These are phyloP conservation scores for Claviceps sp. DNA, from an alignment of 2,329 filamentous ascomycete species.

Conservation along the genomic window DNA sequence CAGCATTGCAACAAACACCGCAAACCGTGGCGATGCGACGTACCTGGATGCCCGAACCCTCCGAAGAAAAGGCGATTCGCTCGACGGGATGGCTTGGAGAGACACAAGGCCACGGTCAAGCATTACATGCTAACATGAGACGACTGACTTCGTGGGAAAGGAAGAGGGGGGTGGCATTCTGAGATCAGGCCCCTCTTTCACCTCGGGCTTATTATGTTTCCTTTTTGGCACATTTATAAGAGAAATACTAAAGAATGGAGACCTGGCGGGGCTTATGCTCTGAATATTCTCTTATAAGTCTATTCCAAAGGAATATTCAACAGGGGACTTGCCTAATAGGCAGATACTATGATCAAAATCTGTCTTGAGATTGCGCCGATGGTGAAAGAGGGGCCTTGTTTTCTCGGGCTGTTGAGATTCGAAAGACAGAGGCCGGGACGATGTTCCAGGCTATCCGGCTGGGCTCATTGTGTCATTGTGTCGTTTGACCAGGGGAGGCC, in stretches of 20 bases:
- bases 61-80: conserved; percentile 28
- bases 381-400: not conserved
- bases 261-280: not conserved
- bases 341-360: not conserved
- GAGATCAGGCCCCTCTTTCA: not conserved
- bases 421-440: not conserved
- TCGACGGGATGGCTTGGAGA: conserved; percentile 27
- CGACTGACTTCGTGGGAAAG: not conserved
- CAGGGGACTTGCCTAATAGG: not conserved
- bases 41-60: conserved; percentile 26
- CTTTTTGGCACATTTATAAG: too few species aligned
- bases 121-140: conserved; percentile 19
- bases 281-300: not conserved
- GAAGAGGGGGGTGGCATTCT: not conserved
- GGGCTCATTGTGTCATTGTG: not conserved
- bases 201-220: too few species aligned
- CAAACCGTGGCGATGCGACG: conserved; percentile 27
- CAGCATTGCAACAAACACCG: conserved; percentile 30
- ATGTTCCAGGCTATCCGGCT: not conserved
- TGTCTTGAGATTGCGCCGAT: not conserved
- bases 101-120: conserved; percentile 27
- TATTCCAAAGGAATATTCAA: not conserved
- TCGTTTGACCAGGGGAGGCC: too few species aligned
- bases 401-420: not conserved
- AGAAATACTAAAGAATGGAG: too few species aligned